Evolutionary conservation across 140 eudicot species (phyloP), one percentile per base, ranked within the genome.

Genomic region (Senecio squalidus): DNA sequence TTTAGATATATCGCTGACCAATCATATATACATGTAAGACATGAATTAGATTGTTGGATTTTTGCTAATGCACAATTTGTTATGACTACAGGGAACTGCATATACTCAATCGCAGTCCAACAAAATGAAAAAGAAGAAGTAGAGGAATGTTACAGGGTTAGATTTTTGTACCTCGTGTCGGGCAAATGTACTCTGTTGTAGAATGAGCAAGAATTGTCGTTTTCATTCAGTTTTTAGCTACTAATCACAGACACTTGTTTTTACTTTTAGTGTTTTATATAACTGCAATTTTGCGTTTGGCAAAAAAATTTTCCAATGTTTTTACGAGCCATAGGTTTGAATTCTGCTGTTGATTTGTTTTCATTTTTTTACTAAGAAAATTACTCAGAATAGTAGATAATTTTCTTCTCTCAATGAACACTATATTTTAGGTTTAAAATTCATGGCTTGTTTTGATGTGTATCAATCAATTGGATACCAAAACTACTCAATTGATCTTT

Each of bases 81-180:
- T 71, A 9, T 71, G 60, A 25, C 28, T 10, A 13, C 82, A 86
- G 96, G 96, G 96, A 62, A 91, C 98, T 67, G 98, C 98, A 24
- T 86, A 74, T 48, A 74, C 95, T 56, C 90, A 77, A 60, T 91
- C 95, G 4, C 86, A 48, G 36, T 49, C 95, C 15, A 79, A 53
- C 86, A 91, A 91, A 58, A 68, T 70, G 68, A 91, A 84, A 80
- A 91, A 83, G 82, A 90, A 90, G 94, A 91, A 91, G 92, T 91
- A 81, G 77, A 81, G 51, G 54, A 27, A n/a, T 17, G 40, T 46
- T 46, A 13, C 67, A n/a, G n/a, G n/a, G n/a, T n/a, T n/a, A n/a
- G n/a, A n/a, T 60, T 59, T 62, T 66, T 66, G 67, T 33, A 62
- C 34, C 24, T 52, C 29, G 21, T 23, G 56, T n/a, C 55, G 52